Conservation (phyloP, 805 yeast genomes). For the Yarrowia deformans region DNA sequence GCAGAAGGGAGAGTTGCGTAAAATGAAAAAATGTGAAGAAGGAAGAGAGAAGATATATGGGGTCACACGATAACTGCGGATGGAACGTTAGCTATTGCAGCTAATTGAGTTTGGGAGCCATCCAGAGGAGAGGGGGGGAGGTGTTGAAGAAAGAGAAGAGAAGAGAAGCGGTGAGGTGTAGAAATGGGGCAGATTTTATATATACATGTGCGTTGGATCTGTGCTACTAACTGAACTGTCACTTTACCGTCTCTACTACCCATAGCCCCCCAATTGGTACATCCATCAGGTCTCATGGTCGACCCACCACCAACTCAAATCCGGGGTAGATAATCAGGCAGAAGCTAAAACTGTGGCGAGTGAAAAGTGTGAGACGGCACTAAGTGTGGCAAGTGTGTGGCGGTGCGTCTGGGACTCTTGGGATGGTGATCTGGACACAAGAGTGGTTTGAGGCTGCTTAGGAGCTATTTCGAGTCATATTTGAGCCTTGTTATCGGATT, state of each 20-base stretch:
- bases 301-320: slow-evolving; percentile 3
- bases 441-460: not conserved
- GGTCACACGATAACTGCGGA: slow-evolving; percentile 28
- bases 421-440: not conserved
- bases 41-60: not conserved
- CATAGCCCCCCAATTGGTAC: too few species aligned
- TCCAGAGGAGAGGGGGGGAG: not conserved
- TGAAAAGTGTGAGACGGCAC: not conserved
- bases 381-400: slow-evolving; percentile 8
- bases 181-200: not conserved
- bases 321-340: not conserved
- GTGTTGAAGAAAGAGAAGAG: too few species aligned
- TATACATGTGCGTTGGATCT: not conserved
- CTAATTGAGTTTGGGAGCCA: slow-evolving; percentile 32
- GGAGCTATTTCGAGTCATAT: not conserved
- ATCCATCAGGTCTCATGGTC: not conserved
- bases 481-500: too few species aligned
- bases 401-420: not conserved
- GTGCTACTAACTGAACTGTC: not conserved
- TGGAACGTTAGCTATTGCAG: slow-evolving; percentile 22
- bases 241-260: not conserved
- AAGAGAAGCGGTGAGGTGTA: too few species aligned
- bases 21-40: too few species aligned
- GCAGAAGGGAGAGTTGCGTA: slow-evolving; percentile 4
- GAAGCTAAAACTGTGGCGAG: slow-evolving; percentile 1